Percentiles rank a stretch among this genome's conserved stretches.
Conservation (phyloP, 257 asterid genomes). For the Solanum gandarillasii region DNA sequence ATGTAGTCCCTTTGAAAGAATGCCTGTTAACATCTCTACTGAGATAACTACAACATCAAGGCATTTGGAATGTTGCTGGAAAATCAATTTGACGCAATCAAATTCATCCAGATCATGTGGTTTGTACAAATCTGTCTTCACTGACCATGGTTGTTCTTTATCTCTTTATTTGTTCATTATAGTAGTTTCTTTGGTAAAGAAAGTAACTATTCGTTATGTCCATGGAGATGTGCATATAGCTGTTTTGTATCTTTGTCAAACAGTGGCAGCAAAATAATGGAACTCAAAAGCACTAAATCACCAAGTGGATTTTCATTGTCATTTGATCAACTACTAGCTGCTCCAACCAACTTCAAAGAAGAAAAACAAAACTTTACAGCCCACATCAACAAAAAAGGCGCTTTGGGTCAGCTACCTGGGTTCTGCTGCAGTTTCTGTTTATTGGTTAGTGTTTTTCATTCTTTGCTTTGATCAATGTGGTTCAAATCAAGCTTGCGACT, state of each 20-base stretch:
- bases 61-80: neutral
- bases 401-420: constrained; percentile 67
- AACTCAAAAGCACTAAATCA: neutral
- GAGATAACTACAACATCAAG: neutral
- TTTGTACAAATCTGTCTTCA: neutral
- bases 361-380: constrained; percentile 9
- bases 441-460: no score
- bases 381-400: constrained; percentile 36
- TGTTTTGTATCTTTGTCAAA: neutral
- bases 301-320: neutral
- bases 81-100: neutral
- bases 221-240: neutral
- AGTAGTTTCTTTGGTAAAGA: neutral
- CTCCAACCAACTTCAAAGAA: neutral
- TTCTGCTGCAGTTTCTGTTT: constrained; percentile 54
- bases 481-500: no score
- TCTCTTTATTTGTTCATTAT: neutral
- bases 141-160: neutral
- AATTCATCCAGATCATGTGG: neutral
- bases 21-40: neutral
- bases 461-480: no score
- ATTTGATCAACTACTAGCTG: neutral
- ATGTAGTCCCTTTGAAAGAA: neutral
- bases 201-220: neutral
- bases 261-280: neutral